Base-by-base conservation (phyloP, 352 stramenopile genomes). In the Globisporangium ultimum region DNA sequence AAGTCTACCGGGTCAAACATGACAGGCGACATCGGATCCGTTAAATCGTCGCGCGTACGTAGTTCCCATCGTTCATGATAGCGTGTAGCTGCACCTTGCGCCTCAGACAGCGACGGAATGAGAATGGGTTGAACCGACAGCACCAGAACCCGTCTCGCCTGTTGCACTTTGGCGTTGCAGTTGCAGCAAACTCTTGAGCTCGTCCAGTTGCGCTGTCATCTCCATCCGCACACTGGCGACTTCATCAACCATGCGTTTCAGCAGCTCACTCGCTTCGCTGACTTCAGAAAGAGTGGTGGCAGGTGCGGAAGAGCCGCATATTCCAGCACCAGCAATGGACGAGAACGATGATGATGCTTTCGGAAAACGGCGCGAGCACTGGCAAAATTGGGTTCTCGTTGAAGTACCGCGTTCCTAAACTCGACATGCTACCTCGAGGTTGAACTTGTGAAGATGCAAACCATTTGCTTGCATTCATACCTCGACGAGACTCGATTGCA, bases 161-260 rank as follows among this genome's bases (percentile, higher is more conserved):
- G 38, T 43, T 28, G 24, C 24, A 28, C 24, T 28, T 5, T 28
- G 24, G 38, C 1, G 40, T n/a, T 45, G 40, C 40, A 45, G 8
- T 45, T 45, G 40, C 40, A 45, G 40, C 40, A 28, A 34, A 52
- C 47, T 34, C 9, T 52, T n/a, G 47, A 52, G 47, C 9, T 28
- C 20, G 17, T 52, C n/a, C 47, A 52, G 3, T 22, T 52, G 47
- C 14, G 47, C 24, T 52, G 47, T 32, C 20, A 52, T 14, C 24
- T 52, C 20, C 47, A 22, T 52, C 15, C 17, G 47, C 13, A 52
- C 20, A 11, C n/a, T 52, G 20, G n/a, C 24, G 10, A 52, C n/a
- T 51, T 13, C 46, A 6, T 51, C 46, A 2, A 9, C 13, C 47
- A 52, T 34, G 47, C 47, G 47, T 34, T 52, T 52, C 47, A 52